Percentiles rank a stretch among this genome's conserved stretches.
Conservation (phyloP, 1,284 basidiomycete species). For the Xanthoconium separans region DNA sequence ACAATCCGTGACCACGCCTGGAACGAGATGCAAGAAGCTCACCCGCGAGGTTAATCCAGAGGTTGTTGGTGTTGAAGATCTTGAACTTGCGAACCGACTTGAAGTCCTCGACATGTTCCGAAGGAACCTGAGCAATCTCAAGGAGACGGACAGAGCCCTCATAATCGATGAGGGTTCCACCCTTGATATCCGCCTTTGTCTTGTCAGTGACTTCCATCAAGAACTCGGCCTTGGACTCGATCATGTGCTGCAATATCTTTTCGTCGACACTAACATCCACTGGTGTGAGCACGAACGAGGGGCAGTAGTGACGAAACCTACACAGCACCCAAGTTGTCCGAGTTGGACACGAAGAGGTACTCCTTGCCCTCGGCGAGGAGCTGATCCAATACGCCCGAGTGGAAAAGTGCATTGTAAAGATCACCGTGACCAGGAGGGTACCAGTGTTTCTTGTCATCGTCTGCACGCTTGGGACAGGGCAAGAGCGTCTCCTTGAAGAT, state of each 20-base stretch:
- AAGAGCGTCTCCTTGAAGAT: slow-evolving; percentile 95
- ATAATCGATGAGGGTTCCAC: slow-evolving; percentile 98
- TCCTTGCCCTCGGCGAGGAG: slow-evolving; percentile 95
- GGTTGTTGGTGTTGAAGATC: slow-evolving; percentile 98
- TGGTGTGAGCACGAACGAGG: slow-evolving; percentile 14
- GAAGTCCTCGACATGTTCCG: slow-evolving; percentile 98
- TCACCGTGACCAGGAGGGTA: slow-evolving; percentile 99
- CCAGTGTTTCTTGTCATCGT: slow-evolving; percentile 95
- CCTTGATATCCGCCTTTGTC: slow-evolving; percentile 99
- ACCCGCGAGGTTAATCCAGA: slow-evolving; percentile 93
- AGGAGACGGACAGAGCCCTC: slow-evolving; percentile 93
- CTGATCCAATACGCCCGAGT: slow-evolving; percentile 96
- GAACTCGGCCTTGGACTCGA: slow-evolving; percentile 85
- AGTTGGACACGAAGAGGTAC: slow-evolving; percentile 99
- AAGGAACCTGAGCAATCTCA: slow-evolving; percentile 98
- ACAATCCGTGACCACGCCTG: slow-evolving; percentile 2
- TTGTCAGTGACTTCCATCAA: slow-evolving; percentile 99
- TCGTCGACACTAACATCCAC: slow-evolving; percentile 64
- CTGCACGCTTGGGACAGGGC: slow-evolving; percentile 84
- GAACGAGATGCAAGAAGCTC: slow-evolving; percentile 3
- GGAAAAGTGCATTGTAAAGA: slow-evolving; percentile 89
- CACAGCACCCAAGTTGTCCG: slow-evolving; percentile 98
- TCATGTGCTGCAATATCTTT: slow-evolving; percentile 87
- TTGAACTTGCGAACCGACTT: slow-evolving; percentile 95
- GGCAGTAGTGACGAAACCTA: slow-evolving; percentile 47